These are phyloP conservation scores for Nigrospora sphaerica DNA, from an alignment of 2,329 filamentous ascomycete genomes.

Conservation along the genomic window DNA sequence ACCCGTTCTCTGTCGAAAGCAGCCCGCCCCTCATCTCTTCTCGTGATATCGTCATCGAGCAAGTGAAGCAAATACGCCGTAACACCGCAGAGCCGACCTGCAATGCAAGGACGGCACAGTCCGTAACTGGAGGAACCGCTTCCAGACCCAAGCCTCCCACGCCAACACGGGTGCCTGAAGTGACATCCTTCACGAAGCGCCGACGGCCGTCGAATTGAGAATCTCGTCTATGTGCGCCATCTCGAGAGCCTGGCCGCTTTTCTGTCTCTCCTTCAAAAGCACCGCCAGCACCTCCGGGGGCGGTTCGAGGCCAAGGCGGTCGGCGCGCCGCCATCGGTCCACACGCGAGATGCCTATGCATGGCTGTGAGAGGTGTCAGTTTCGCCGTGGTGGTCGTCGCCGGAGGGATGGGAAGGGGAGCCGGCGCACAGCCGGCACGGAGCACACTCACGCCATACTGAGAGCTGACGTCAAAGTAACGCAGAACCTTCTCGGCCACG, in stretches of 20 bases:
- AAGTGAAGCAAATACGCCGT: too few species aligned
- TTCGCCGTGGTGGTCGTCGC: neutral
- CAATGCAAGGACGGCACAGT: too few species aligned
- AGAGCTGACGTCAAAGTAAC: conserved; percentile 86
- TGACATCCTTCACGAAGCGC: conserved; percentile 5
- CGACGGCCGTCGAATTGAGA: conserved; percentile 40
- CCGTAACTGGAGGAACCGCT: too few species aligned
- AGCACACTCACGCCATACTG: conserved; percentile 77
- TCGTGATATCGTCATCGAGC: too few species aligned
- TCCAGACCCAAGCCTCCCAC: too few species aligned
- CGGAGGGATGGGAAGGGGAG: neutral
- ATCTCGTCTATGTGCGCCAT: conserved; percentile 69
- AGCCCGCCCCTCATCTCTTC: too few species aligned
- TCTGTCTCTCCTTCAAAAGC: conserved; percentile 63
- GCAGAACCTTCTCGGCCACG: conserved; percentile 74
- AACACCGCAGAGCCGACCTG: too few species aligned
- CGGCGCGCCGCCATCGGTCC: conserved; percentile 82
- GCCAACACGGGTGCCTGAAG: too few species aligned
- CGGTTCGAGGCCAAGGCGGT: conserved; percentile 74
- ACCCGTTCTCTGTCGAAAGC: too few species aligned
- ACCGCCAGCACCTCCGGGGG: conserved; percentile 88
- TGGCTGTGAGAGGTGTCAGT: conserved; percentile 53
- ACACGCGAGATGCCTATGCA: conserved; percentile 77
- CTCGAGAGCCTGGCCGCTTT: conserved; percentile 46
- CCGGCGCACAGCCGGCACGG: neutral